phyloP scores from a whole-genome alignment of 2,329 filamentous ascomycete species.

The Emergomyces pasteurianus region DNA sequence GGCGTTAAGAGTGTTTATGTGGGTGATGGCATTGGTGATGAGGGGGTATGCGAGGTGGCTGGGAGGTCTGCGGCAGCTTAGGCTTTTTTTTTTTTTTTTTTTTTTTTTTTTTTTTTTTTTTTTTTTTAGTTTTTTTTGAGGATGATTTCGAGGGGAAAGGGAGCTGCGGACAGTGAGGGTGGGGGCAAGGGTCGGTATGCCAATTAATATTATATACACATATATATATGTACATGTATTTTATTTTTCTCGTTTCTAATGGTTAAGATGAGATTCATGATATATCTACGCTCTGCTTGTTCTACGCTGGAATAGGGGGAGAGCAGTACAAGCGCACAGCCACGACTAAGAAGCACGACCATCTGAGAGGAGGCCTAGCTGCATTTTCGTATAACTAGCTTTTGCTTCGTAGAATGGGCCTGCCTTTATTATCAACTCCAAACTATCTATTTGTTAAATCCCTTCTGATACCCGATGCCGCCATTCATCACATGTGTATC shows the following conservation, averaged over 20 bases:
- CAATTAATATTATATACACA: too few species aligned
- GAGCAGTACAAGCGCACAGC: too few species aligned
- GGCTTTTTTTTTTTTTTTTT: neutral
- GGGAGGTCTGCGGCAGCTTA: conserved; percentile 44
- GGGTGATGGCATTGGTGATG: conserved; percentile 20
- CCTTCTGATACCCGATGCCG: neutral
- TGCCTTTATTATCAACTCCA: neutral
- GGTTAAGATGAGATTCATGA: too few species aligned
- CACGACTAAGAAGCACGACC: too few species aligned
- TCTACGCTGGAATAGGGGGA: too few species aligned
- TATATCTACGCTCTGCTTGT: too few species aligned
- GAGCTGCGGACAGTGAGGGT: too few species aligned
- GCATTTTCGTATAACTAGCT: too few species aligned
- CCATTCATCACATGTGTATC: neutral
- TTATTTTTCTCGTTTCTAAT: too few species aligned
- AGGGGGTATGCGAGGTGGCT: conserved; percentile 50
- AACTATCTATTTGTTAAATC: neutral
- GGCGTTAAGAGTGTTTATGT: conserved; percentile 46
- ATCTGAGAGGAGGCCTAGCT: too few species aligned
- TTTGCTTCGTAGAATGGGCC: neutral
- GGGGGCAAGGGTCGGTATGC: neutral
- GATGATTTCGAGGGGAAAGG: neutral
- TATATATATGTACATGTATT: too few species aligned
- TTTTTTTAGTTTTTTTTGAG: too few species aligned
- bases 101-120: neutral